A percentile compares a stretch with the other conserved stretches of the same genome.
phyloP scores from a whole-genome alignment of 2,329 filamentous ascomycete species.

The Ophiocordyceps robertsii region DNA sequence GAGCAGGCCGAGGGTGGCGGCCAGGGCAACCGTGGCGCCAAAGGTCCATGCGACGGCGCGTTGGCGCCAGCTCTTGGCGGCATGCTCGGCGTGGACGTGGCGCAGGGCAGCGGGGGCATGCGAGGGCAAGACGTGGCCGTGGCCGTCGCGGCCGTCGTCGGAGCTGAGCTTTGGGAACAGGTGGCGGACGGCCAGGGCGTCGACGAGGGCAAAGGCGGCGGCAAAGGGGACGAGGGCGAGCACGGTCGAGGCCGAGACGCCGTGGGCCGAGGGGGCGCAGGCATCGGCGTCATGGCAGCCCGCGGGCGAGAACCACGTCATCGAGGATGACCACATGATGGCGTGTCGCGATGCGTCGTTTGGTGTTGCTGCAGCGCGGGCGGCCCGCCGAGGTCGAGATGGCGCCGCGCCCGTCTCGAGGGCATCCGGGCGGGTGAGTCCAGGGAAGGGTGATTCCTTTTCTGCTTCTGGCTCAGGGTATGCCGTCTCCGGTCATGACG shows the following conservation, averaged over 20 bases:
- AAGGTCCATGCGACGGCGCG: slow-evolving; percentile 52
- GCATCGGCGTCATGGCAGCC: slow-evolving; percentile 41
- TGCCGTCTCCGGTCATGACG: no score
- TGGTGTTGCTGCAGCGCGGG: background rate
- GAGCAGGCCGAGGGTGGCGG: slow-evolving; percentile 64
- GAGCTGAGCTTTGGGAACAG: slow-evolving; percentile 62
- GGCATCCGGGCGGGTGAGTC: background rate
- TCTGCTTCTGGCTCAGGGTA: no score
- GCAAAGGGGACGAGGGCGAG: slow-evolving; percentile 58
- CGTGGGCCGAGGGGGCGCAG: slow-evolving; percentile 30
- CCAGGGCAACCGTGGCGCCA: slow-evolving; percentile 62
- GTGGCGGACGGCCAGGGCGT: slow-evolving; percentile 48
- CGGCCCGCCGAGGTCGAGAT: slow-evolving; percentile 4
- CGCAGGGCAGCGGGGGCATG: slow-evolving; percentile 46
- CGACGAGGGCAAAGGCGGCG: slow-evolving; percentile 52
- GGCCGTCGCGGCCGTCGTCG: slow-evolving; percentile 30
- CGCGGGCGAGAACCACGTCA: slow-evolving; percentile 25
- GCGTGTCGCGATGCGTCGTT: background rate
- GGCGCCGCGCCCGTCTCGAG: background rate
- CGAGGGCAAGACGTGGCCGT: slow-evolving; percentile 48
- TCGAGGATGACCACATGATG: background rate
- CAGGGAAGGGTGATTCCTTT: no score
- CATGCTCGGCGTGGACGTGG: slow-evolving; percentile 45
- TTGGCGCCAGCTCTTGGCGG: slow-evolving; percentile 34
- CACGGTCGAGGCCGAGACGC: slow-evolving; percentile 29